These are phyloP conservation scores for Camillea tinctor DNA, from an alignment of 2,329 filamentous ascomycete genomes.

Conservation along the genomic window DNA sequence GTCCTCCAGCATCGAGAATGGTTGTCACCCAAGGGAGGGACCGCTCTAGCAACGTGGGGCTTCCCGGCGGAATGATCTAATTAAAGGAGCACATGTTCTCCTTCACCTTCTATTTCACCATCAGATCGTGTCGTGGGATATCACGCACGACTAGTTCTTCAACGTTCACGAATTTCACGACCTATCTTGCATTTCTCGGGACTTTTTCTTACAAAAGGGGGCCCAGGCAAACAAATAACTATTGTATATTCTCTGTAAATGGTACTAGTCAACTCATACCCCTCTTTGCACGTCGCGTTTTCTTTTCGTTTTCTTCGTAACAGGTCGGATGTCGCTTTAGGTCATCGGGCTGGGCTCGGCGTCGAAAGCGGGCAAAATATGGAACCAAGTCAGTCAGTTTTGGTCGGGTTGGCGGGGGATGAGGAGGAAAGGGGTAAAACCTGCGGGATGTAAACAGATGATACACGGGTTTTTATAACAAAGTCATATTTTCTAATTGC, in stretches of 20 bases:
- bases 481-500: not conserved
- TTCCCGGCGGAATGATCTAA: slow-evolving; percentile 49
- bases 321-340: slow-evolving; percentile 14
- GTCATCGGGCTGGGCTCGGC: slow-evolving; percentile 26
- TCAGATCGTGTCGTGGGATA: not conserved
- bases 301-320: slow-evolving; percentile 10
- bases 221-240: not conserved
- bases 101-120: slow-evolving; percentile 7
- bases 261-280: slow-evolving; percentile 3
- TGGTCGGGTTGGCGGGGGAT: slow-evolving; percentile 4
- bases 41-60: slow-evolving; percentile 23
- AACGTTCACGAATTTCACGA: not conserved
- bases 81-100: slow-evolving; percentile 19
- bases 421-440: slow-evolving; percentile 11
- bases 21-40: slow-evolving; percentile 31
- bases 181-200: not conserved
- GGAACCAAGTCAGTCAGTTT: slow-evolving; percentile 14
- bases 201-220: slow-evolving; percentile 1
- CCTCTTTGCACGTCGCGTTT: slow-evolving; percentile 4
- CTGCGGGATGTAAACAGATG: not conserved
- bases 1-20: slow-evolving; percentile 36
- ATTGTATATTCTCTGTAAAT: slow-evolving; percentile 25
- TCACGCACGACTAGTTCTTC: not conserved
- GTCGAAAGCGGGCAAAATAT: slow-evolving; percentile 20
- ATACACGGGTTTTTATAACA: not conserved